These are phyloP conservation scores for Starmerella apis DNA, from an alignment of 805 yeast genomes.

Conservation along the genomic window DNA sequence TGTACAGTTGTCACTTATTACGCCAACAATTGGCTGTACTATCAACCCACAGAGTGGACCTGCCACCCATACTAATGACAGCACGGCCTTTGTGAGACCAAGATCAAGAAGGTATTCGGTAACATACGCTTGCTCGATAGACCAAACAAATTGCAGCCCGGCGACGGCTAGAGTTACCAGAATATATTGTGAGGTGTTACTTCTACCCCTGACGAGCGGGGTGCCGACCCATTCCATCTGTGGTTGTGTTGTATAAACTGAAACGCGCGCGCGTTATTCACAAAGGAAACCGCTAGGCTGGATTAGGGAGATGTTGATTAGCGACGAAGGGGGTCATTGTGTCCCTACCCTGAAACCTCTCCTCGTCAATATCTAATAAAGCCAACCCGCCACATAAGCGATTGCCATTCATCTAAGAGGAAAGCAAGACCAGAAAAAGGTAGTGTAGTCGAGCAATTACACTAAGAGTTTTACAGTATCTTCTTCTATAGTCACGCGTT, in stretches of 20 bases:
- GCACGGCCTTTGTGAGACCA: constrained; percentile 47
- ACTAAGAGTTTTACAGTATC: too few relatives aligned
- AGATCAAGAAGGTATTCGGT: constrained; percentile 50
- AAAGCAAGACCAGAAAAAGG: too few relatives aligned
- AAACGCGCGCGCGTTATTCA: background rate
- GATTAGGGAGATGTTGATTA: background rate
- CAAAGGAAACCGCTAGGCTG: too few relatives aligned
- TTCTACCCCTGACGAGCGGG: constrained; percentile 20
- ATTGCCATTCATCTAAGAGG: too few relatives aligned
- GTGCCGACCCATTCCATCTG: constrained; percentile 26
- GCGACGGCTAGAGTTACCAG: constrained; percentile 37
- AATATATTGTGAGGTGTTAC: constrained; percentile 15
- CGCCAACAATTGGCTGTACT: constrained; percentile 56
- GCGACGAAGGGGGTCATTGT: background rate
- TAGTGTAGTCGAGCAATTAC: too few relatives aligned
- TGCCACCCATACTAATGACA: constrained; percentile 56
- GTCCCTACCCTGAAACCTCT: background rate
- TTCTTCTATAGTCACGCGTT: too few relatives aligned
- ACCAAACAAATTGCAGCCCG: constrained; percentile 56
- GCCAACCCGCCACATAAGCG: too few relatives aligned
- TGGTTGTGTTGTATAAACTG: background rate
- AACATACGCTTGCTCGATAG: constrained; percentile 54
- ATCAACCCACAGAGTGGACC: constrained; percentile 55
- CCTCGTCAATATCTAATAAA: too few relatives aligned
- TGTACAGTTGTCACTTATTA: constrained; percentile 40